These are phyloP conservation scores for Cercospora sp. DNA, from an alignment of 2,329 filamentous ascomycete species.

Conservation along the genomic window DNA sequence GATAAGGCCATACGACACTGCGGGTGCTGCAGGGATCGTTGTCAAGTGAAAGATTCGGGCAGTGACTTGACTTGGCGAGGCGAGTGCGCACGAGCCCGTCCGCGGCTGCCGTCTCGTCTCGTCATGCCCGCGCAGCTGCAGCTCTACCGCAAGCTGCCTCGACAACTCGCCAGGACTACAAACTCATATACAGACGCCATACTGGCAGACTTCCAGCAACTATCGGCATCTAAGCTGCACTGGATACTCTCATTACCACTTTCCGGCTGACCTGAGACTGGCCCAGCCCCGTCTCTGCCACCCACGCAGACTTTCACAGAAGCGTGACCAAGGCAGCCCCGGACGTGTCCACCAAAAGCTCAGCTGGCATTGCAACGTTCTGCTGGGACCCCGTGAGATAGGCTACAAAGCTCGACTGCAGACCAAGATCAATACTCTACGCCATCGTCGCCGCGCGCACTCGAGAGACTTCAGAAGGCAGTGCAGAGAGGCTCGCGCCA, in stretches of 20 bases:
- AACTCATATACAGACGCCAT: neutral
- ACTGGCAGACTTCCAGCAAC: neutral
- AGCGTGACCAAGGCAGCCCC: constrained; percentile 3
- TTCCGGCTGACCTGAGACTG: neutral
- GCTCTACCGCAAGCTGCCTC: neutral
- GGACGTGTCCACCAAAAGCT: constrained; percentile 3
- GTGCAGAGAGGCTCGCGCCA: constrained; percentile 2
- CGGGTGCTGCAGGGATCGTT: neutral
- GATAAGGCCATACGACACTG: neutral
- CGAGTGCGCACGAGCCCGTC: neutral
- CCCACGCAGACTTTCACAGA: neutral
- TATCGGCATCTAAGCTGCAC: neutral
- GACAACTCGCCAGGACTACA: neutral
- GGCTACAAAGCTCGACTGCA: constrained; percentile 11
- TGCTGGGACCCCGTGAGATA: constrained; percentile 9
- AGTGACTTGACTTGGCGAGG: neutral
- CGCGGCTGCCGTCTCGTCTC: neutral
- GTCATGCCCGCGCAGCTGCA: neutral
- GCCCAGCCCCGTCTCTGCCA: constrained; percentile 1
- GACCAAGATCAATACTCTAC: constrained; percentile 10
- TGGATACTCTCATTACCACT: neutral
- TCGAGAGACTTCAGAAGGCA: constrained; percentile 9
- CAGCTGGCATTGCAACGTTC: constrained; percentile 8
- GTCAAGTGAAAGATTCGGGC: neutral
- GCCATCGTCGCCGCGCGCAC: constrained; percentile 7